A percentile compares a stretch with the other conserved stretches of the same genome.
Evolutionary conservation across 1,139 yeast genomes (phyloP).

Genomic region (Pneumocystis murina): DNA sequence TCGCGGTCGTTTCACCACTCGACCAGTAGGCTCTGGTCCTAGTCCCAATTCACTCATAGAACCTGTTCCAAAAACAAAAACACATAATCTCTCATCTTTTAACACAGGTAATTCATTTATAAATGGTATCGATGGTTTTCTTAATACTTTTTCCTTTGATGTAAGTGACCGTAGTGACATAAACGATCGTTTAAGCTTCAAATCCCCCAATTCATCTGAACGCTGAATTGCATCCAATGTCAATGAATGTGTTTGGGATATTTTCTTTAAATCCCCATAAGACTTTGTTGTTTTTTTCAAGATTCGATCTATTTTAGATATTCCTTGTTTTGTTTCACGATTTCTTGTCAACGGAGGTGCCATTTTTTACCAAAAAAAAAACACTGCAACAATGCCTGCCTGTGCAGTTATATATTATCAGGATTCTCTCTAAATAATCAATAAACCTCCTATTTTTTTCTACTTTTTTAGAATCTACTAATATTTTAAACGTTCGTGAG

Average conservation of each 20-base stretch:
- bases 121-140: neutral
- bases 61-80: conserved; percentile 92
- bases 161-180: neutral
- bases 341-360: neutral
- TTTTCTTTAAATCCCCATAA: neutral
- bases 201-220: neutral
- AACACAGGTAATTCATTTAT: neutral
- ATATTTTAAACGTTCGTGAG: no score
- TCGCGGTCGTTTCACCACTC: conserved; percentile 91
- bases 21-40: conserved; percentile 76
- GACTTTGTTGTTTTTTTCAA: neutral
- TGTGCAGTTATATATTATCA: neutral
- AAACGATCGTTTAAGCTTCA: neutral
- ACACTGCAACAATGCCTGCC: neutral
- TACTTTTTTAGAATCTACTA: no score
- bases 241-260: neutral
- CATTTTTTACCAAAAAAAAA: neutral
- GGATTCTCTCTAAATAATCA: neutral
- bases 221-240: neutral
- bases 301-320: neutral
- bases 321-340: neutral
- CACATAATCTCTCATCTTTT: conserved; percentile 32
- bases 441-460: neutral
- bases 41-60: conserved; percentile 93
- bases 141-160: neutral